Evolutionary conservation across 371 early-diverging fungal species (phyloP).

Genomic region (Sporodiniella umbellata): DNA sequence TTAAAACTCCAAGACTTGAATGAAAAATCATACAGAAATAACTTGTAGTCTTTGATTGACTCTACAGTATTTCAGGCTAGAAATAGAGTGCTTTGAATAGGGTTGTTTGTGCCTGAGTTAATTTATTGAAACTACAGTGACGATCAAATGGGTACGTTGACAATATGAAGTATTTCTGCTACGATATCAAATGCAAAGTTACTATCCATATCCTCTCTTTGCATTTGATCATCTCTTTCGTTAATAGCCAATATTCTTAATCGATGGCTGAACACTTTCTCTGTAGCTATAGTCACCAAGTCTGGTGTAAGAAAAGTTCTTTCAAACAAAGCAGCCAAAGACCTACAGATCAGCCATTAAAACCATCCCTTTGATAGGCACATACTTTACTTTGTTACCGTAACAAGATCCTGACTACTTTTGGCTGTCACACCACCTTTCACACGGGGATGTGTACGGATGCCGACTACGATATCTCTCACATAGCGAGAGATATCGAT

Average conservation of each 20-base stretch:
- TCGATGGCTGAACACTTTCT: slow-evolving; percentile 54
- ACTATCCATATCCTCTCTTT: slow-evolving; percentile 21
- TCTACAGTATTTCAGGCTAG: no score
- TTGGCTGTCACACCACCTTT: slow-evolving; percentile 61
- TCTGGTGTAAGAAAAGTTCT: slow-evolving; percentile 60
- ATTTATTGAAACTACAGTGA: no score
- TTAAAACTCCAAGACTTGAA: no score
- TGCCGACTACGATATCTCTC: slow-evolving; percentile 59
- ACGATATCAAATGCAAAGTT: slow-evolving; percentile 26
- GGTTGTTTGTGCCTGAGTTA: no score
- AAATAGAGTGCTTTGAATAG: no score
- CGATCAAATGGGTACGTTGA: slow-evolving; percentile 31
- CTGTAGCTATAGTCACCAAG: slow-evolving; percentile 54
- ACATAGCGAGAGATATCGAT: slow-evolving; percentile 61
- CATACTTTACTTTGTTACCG: slow-evolving; percentile 50
- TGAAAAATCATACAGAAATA: no score
- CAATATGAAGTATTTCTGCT: slow-evolving; percentile 23
- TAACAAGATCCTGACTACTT: slow-evolving; percentile 54
- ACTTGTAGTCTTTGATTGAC: no score
- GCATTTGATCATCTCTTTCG: slow-evolving; percentile 20
- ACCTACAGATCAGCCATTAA: slow-evolving; percentile 19
- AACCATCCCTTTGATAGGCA: neutral
- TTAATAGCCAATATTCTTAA: slow-evolving; percentile 19
- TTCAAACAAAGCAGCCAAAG: slow-evolving; percentile 54
- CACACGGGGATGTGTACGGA: slow-evolving; percentile 58